These are phyloP conservation scores for Stromatinia cepivora DNA, from an alignment of 2,329 filamentous ascomycete species.

Conservation along the genomic window DNA sequence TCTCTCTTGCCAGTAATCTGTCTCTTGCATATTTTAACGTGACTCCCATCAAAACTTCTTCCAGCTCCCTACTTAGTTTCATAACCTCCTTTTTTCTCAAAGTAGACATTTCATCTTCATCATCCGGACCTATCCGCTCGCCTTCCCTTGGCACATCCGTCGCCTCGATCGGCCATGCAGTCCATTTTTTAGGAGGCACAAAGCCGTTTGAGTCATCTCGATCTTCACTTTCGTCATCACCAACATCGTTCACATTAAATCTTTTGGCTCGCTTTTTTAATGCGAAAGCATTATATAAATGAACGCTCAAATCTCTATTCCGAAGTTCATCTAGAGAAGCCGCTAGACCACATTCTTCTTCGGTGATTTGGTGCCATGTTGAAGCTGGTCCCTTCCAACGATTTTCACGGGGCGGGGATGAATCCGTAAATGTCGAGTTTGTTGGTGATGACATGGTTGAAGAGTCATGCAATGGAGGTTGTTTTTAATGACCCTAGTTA, in stretches of 20 bases:
- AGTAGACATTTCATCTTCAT: conserved; percentile 54
- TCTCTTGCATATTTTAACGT: conserved; percentile 69
- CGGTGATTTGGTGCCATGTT: conserved; percentile 66
- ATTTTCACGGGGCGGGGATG: conserved; percentile 57
- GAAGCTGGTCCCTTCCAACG: conserved; percentile 66
- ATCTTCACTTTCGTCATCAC: conserved; percentile 39
- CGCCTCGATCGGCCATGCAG: conserved; percentile 77
- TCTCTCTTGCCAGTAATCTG: conserved; percentile 51
- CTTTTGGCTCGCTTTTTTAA: conserved; percentile 54
- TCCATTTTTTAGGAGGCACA: conserved; percentile 65
- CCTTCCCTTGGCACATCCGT: conserved; percentile 59
- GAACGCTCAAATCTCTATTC: conserved; percentile 67
- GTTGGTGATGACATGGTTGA: conserved; percentile 21
- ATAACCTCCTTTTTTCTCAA: conserved; percentile 47
- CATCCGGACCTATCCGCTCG: conserved; percentile 50
- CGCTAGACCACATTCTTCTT: conserved; percentile 61
- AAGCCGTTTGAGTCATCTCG: conserved; percentile 41
- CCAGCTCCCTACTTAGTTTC: conserved; percentile 61
- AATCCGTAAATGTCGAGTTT: conserved; percentile 7
- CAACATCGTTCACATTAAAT: conserved; percentile 21
- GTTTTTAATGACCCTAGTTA: background rate
- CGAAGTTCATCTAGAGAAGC: conserved; percentile 62
- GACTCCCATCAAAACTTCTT: conserved; percentile 67
- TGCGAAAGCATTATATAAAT: conserved; percentile 76
- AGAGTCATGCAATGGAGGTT: background rate